phyloP scores from a whole-genome alignment of 257 asterid genomes.

The Gentiana dahurica region DNA sequence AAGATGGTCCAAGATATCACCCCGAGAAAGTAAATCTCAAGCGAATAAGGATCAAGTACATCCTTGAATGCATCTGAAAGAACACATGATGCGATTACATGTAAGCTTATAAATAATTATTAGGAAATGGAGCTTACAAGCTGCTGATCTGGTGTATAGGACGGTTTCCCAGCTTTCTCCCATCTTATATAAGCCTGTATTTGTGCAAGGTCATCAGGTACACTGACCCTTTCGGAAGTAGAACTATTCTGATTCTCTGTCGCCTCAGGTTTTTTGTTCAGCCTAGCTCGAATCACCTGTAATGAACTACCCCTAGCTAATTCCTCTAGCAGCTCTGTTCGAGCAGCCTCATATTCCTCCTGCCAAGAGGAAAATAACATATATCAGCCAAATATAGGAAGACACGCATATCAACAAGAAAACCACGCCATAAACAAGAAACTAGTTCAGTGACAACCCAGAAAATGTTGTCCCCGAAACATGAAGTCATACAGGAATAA shows the following conservation, averaged over 20 bases:
- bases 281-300: slow-evolving; percentile 57
- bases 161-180: slow-evolving; percentile 93
- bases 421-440: no score
- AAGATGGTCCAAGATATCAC: neutral
- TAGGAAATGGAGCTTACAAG: slow-evolving; percentile 41
- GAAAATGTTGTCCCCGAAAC: neutral
- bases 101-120: neutral
- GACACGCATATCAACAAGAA: no score
- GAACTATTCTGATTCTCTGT: slow-evolving; percentile 29
- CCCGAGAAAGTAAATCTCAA: slow-evolving; percentile 7
- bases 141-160: slow-evolving; percentile 65
- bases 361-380: slow-evolving; percentile 9
- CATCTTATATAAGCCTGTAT: slow-evolving; percentile 68
- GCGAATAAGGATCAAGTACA: neutral
- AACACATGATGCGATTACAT: no score
- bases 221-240: slow-evolving; percentile 37
- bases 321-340: slow-evolving; percentile 79
- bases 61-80: slow-evolving; percentile 1
- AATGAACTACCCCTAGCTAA: slow-evolving; percentile 63
- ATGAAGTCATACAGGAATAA: neutral
- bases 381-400: neutral
- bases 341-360: slow-evolving; percentile 96
- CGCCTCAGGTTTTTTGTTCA: slow-evolving; percentile 37
- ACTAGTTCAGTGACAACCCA: neutral
- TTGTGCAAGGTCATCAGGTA: slow-evolving; percentile 75